These are phyloP conservation scores for Phytophthora tentaculata DNA, from an alignment of 352 stramenopile genomes.

Conservation along the genomic window DNA sequence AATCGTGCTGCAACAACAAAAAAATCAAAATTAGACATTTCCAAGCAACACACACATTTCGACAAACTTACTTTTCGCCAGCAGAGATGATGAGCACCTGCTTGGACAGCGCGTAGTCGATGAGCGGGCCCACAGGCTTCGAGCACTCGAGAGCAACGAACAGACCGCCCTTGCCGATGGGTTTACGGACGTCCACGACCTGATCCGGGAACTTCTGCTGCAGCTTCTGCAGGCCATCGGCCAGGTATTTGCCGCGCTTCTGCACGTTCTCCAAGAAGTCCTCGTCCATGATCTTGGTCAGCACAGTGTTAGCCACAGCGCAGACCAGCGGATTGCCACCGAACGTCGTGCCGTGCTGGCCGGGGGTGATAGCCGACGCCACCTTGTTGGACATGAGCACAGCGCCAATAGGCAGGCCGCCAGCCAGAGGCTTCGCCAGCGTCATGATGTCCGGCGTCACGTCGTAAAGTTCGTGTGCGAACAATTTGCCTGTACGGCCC, in stretches of 20 bases:
- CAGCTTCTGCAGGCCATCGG: slow-evolving; percentile 59
- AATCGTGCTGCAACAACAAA: slow-evolving; percentile 54
- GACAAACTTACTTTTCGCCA: slow-evolving; percentile 73
- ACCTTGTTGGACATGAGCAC: slow-evolving; percentile 94
- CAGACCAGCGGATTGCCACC: slow-evolving; percentile 97
- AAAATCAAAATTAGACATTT: background rate
- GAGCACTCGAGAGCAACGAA: slow-evolving; percentile 83
- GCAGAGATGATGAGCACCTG: slow-evolving; percentile 84
- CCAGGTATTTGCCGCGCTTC: slow-evolving; percentile 69
- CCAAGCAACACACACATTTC: background rate
- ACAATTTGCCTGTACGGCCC: slow-evolving; percentile 95
- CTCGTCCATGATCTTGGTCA: slow-evolving; percentile 76
- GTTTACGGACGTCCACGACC: slow-evolving; percentile 70
- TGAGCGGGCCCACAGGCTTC: slow-evolving; percentile 62
- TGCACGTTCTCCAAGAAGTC: slow-evolving; percentile 78
- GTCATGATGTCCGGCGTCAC: slow-evolving; percentile 97
- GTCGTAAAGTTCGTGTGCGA: slow-evolving; percentile 94
- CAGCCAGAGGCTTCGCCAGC: slow-evolving; percentile 96
- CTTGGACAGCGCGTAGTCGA: slow-evolving; percentile 78
- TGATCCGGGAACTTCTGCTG: slow-evolving; percentile 79
- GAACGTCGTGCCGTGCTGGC: slow-evolving; percentile 97
- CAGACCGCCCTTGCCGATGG: slow-evolving; percentile 72
- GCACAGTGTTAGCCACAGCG: slow-evolving; percentile 86
- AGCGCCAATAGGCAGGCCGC: slow-evolving; percentile 96
- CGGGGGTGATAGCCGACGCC: slow-evolving; percentile 89